phyloP scores from a whole-genome alignment of 768 basidiomycete species.

The Lactifluus piperatus region DNA sequence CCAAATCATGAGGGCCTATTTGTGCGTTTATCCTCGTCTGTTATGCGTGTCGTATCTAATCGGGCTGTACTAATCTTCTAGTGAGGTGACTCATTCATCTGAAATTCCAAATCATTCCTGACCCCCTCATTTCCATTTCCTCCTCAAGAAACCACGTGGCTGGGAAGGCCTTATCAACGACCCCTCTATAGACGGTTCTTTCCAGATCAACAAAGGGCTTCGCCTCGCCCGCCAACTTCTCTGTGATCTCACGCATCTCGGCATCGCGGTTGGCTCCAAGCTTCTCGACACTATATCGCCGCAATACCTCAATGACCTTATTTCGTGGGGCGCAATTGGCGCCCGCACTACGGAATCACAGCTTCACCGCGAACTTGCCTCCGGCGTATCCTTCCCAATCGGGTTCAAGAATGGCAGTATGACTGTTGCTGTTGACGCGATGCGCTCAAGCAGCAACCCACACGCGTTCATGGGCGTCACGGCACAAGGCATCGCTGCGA shows the following conservation, averaged over 20 bases:
- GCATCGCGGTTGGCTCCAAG: constrained; percentile 91
- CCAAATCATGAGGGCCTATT: constrained; percentile 93
- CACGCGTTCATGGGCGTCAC: constrained; percentile 98
- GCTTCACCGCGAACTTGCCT: too few species aligned
- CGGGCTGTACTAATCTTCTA: constrained; percentile 31
- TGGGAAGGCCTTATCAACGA: constrained; percentile 97
- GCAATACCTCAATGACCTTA: constrained; percentile 76
- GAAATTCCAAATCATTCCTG: not conserved
- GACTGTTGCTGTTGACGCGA: too few species aligned
- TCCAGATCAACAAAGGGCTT: constrained; percentile 96
- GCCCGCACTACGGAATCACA: constrained; percentile 95
- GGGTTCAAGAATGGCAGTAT: too few species aligned
- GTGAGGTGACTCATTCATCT: constrained; percentile 30
- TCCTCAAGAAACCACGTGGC: constrained; percentile 79
- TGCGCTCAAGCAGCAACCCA: constrained; percentile 84
- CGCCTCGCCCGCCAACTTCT: constrained; percentile 82
- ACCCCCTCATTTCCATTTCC: not conserved
- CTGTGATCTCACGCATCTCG: constrained; percentile 81
- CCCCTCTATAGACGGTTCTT: constrained; percentile 90
- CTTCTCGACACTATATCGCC: constrained; percentile 81
- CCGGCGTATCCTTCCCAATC: too few species aligned
- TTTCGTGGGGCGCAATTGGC: constrained; percentile 94
- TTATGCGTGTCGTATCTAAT: constrained; percentile 2
- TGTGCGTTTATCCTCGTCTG: constrained; percentile 46
- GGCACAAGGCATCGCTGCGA: too few species aligned